Conservation (phyloP, 805 yeast genomes). For the Candida krabiensis region DNA sequence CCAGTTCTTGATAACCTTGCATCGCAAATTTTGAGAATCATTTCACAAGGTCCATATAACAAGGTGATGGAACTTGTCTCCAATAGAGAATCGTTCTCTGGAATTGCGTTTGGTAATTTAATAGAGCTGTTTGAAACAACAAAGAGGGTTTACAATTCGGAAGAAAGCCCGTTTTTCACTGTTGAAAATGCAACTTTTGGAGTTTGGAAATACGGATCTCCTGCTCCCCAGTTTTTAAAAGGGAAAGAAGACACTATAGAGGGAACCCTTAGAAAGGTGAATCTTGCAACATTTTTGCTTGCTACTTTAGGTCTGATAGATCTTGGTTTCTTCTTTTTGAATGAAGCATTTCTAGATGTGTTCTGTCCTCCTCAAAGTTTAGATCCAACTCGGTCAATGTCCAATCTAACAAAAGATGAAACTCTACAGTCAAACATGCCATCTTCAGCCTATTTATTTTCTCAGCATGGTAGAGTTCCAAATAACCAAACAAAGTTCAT, state of each 20-base stretch:
- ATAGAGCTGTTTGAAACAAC: constrained; percentile 79
- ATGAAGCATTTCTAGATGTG: constrained; percentile 80
- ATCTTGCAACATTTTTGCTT: constrained; percentile 83
- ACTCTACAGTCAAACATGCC: constrained; percentile 17
- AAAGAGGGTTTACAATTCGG: constrained; percentile 62
- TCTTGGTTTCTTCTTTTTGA: constrained; percentile 82
- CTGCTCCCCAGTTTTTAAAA: constrained; percentile 56
- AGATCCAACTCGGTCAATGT: constrained; percentile 42
- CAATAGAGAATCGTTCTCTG: constrained; percentile 63
- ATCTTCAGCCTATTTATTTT: constrained; percentile 8
- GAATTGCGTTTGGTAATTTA: constrained; percentile 61
- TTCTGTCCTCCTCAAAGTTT: constrained; percentile 75
- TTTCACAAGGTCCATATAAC: constrained; percentile 74
- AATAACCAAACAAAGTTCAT: constrained; percentile 44
- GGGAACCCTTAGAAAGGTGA: constrained; percentile 76
- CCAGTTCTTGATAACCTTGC: constrained; percentile 82
- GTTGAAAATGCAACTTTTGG: constrained; percentile 73
- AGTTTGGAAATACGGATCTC: constrained; percentile 62
- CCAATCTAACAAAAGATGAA: constrained; percentile 25
- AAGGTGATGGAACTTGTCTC: constrained; percentile 71
- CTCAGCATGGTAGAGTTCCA: constrained; percentile 17
- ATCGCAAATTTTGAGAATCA: constrained; percentile 71
- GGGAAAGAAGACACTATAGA: constrained; percentile 62
- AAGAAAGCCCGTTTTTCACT: constrained; percentile 69
- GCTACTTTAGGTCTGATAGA: constrained; percentile 84